Evolutionary conservation across 352 stramenopile species (phyloP).

Genomic region (Phytophthora fragariae): DNA sequence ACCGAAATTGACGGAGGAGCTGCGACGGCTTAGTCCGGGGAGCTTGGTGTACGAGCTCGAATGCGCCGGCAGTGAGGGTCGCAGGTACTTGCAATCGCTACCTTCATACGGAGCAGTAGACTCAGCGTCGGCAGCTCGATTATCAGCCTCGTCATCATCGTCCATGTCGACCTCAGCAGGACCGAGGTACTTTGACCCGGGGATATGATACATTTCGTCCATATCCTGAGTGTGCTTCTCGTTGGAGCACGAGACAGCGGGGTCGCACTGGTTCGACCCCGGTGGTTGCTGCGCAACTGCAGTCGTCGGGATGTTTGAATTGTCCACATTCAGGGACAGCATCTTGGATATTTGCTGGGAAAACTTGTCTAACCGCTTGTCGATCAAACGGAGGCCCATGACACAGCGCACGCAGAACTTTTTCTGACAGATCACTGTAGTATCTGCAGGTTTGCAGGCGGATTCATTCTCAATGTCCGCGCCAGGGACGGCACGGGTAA

Average conservation of each 20-base stretch:
- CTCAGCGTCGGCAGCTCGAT: not conserved
- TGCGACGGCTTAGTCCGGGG: constrained; percentile 35
- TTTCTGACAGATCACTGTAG: constrained; percentile 39
- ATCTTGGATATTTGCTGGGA: constrained; percentile 43
- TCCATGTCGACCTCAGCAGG: constrained; percentile 6
- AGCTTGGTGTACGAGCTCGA: constrained; percentile 36
- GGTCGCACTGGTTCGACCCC: constrained; percentile 13
- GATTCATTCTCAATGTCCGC: constrained; percentile 20
- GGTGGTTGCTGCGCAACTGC: constrained; percentile 7
- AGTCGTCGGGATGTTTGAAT: constrained; percentile 15
- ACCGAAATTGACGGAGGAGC: constrained; percentile 25
- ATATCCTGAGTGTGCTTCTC: constrained; percentile 39
- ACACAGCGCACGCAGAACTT: constrained; percentile 72
- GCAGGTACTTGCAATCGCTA: constrained; percentile 23
- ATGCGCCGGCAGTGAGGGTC: constrained; percentile 22
- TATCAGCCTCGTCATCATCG: constrained; percentile 5
- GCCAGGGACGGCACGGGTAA: constrained; percentile 45
- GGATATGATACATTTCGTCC: constrained; percentile 42
- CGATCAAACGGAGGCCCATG: constrained; percentile 50
- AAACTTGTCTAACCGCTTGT: constrained; percentile 45
- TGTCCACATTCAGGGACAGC: constrained; percentile 25
- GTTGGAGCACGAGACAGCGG: constrained; percentile 38
- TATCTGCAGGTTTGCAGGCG: constrained; percentile 9
- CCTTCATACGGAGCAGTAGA: constrained; percentile 10
- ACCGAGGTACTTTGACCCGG: constrained; percentile 7